Evolutionary conservation across 768 basidiomycete genomes (phyloP).

Genomic region (Suillus tomentosus): DNA sequence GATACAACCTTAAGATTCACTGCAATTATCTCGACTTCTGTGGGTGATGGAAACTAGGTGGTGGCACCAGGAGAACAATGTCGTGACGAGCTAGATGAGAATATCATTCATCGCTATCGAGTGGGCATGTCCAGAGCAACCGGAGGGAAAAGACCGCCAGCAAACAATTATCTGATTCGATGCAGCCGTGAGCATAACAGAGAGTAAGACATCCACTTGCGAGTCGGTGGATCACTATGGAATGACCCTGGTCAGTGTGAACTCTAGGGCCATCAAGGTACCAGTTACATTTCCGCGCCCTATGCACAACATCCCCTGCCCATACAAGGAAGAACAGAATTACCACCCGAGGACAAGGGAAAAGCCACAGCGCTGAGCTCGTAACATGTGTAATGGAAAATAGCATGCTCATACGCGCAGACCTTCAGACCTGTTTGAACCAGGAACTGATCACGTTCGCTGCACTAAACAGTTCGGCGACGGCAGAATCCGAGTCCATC

Average conservation of each 20-base stretch:
- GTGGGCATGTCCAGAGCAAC: conserved; percentile 16
- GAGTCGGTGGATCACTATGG: conserved; percentile 11
- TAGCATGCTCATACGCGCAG: conserved; percentile 25
- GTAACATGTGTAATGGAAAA: conserved; percentile 28
- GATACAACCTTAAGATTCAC: conserved; percentile 9
- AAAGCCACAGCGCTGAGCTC: conserved; percentile 19
- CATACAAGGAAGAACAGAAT: conserved; percentile 21
- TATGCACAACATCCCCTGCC: background rate
- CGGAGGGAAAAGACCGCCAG: conserved; percentile 12
- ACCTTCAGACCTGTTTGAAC: conserved; percentile 16
- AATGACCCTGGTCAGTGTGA: background rate
- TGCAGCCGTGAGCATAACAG: background rate
- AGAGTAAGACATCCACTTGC: conserved; percentile 3
- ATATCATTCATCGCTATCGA: conserved; percentile 18
- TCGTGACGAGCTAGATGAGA: conserved; percentile 16
- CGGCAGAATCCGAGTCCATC: conserved; percentile 18
- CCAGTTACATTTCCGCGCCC: conserved; percentile 7
- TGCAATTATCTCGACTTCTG: background rate
- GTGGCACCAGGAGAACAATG: conserved; percentile 12
- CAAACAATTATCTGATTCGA: conserved; percentile 7
- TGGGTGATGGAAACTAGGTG: background rate
- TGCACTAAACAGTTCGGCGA: conserved; percentile 17
- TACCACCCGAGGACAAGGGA: conserved; percentile 4
- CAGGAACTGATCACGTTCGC: conserved; percentile 13
- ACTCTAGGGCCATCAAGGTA: conserved; percentile 1